Evolutionary conservation across 1,284 basidiomycete genomes (phyloP), one percentile per base, ranked within the genome.

Genomic region (Volvariella volvacea): DNA sequence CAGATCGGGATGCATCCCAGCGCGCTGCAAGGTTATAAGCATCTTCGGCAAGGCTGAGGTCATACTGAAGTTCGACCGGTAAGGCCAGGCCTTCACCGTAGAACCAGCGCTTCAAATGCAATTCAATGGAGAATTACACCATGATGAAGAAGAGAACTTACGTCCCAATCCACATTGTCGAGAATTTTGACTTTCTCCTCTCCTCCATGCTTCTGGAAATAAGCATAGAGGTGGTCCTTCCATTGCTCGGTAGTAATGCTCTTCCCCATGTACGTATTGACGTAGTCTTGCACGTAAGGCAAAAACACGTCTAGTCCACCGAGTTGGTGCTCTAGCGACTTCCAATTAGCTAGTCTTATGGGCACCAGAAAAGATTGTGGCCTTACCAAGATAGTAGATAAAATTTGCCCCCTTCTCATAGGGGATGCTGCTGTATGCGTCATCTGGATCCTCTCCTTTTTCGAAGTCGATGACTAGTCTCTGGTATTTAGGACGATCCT

Each of bases 171-270:
- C 33, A 96, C 74, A 42, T 66, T 73, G 51, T 87, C 73, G 30
- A 98, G 73, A 22, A 76, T 74, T 50, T 81, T 75, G 45, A 86
- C 65, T 56, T 88, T 83, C 52, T 83, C 76, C 7, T 69, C 61
- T 8, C 73, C 75, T 19, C 76, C 76, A 56, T 86, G 65, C 51
- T 71, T 68, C 51, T 68, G 67, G 65, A 81, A 98, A 62, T 86
- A 95, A n/a, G 60, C 66, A 55, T 86, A 90, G 16, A 99, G 68
- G 59, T 98, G 91, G 3, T 72, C 68, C 56, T 88, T 86, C 92
- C 93, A 98, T 55, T 95, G 78, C 31, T 80, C 70, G 0, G 92
- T 96, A 12, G 86, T 88, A 60, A 98, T 90, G 50, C 89, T 88
- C 59, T 84, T 79, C 12, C 92, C 87, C 50, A 76, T 78, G 63